Conservation (phyloP, 2,329 filamentous ascomycete genomes). For the Microsporum ferrugineum region DNA sequence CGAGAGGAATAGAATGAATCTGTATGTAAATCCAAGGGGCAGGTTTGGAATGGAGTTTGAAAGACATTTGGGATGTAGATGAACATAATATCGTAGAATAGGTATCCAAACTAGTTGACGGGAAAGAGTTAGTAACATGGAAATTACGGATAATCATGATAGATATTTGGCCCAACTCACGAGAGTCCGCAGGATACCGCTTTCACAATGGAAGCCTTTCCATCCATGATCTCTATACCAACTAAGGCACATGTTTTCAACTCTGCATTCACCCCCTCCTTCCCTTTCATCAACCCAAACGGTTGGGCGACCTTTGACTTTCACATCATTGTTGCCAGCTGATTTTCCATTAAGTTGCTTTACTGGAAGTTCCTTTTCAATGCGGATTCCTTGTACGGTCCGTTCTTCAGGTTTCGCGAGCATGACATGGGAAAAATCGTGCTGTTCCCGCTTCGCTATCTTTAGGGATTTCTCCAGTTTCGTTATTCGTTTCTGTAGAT, state of each 20-base stretch:
- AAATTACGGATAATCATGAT: not conserved
- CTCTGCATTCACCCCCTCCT: slow-evolving; percentile 61
- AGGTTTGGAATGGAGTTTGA: slow-evolving; percentile 89
- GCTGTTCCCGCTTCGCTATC: slow-evolving; percentile 72
- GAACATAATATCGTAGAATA: slow-evolving; percentile 91
- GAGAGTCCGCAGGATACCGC: slow-evolving; percentile 80
- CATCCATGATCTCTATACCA: slow-evolving; percentile 73
- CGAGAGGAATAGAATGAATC: slow-evolving; percentile 82
- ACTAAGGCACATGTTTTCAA: slow-evolving; percentile 88
- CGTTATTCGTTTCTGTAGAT: slow-evolving; percentile 82
- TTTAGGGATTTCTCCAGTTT: slow-evolving; percentile 81
- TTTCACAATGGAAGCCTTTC: slow-evolving; percentile 92
- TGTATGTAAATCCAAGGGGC: slow-evolving; percentile 81
- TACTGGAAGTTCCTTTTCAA: slow-evolving; percentile 46
- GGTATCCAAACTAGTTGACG: slow-evolving; percentile 52
- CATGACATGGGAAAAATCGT: slow-evolving; percentile 80
- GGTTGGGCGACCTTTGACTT: slow-evolving; percentile 45
- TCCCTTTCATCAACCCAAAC: slow-evolving; percentile 74
- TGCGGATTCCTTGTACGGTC: slow-evolving; percentile 62
- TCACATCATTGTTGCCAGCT: slow-evolving; percentile 11
- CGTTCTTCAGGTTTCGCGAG: slow-evolving; percentile 66
- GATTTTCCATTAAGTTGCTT: slow-evolving; percentile 12
- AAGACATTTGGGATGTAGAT: slow-evolving; percentile 93
- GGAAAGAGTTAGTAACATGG: not conserved
- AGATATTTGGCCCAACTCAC: slow-evolving; percentile 18